Evolutionary conservation across 208 protist genomes (phyloP).

Genomic region (Leishmania turanica): DNA sequence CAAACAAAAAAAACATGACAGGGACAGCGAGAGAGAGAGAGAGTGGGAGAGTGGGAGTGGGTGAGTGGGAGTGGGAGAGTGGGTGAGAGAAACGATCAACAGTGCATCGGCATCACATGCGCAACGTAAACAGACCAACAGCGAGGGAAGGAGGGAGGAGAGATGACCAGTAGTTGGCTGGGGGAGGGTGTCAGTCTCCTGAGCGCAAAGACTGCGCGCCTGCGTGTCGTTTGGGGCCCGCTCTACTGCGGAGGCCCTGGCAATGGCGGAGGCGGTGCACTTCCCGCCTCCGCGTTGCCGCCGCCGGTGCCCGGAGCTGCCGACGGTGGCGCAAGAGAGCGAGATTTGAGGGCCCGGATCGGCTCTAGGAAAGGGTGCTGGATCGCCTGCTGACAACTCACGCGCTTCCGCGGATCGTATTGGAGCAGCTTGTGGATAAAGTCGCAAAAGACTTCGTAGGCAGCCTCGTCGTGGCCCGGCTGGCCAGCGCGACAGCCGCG

Average conservation of each 20-base stretch:
- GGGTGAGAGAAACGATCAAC: background rate
- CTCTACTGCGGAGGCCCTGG: background rate
- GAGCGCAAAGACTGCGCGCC: background rate
- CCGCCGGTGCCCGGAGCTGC: conserved; percentile 32
- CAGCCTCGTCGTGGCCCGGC: conserved; percentile 62
- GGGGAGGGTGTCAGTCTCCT: background rate
- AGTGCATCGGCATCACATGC: background rate
- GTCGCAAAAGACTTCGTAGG: conserved; percentile 80
- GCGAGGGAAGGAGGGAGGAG: background rate
- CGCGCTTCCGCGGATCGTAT: conserved; percentile 78
- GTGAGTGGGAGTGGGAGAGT: too few relatives aligned
- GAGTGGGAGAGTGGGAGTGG: too few relatives aligned
- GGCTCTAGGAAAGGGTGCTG: conserved; percentile 78
- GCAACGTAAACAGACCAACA: background rate
- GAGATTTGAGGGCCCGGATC: conserved; percentile 35
- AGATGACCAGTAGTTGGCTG: background rate
- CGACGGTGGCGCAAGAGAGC: conserved; percentile 11
- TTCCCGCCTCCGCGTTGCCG: background rate
- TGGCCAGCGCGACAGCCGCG: conserved; percentile 77
- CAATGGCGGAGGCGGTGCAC: background rate
- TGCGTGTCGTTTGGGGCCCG: background rate
- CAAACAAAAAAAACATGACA: background rate
- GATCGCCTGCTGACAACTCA: conserved; percentile 70
- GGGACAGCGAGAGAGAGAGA: background rate
- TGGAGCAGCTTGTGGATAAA: conserved; percentile 73